These are phyloP conservation scores for Rubus parviflorus DNA, from an alignment of 306 rosid genomes.

Conservation along the genomic window DNA sequence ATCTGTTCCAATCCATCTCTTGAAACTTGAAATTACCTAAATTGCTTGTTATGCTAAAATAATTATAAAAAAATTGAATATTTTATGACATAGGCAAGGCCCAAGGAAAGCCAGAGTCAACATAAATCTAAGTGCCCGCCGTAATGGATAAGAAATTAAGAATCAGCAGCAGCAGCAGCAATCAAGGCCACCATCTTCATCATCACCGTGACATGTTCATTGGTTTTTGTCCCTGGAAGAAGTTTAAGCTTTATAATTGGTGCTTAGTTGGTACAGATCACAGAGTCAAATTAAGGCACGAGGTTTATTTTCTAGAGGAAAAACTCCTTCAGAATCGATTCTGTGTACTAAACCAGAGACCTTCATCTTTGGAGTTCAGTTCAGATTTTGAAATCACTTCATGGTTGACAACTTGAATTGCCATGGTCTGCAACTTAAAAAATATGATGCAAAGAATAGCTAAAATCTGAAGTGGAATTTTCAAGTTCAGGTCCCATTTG, in stretches of 20 bases:
- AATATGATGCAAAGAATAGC: no score
- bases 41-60: background rate
- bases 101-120: conserved; percentile 7
- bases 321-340: background rate
- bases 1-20: background rate
- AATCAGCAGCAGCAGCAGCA: background rate
- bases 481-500: no score
- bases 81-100: background rate
- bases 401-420: background rate
- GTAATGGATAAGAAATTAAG: background rate
- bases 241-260: background rate
- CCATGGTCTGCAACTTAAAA: no score
- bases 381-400: background rate
- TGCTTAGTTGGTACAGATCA: background rate
- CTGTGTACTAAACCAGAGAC: background rate
- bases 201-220: background rate
- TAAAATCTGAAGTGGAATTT: no score
- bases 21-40: background rate
- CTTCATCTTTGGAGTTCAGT: no score
- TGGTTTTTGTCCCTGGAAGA: background rate
- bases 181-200: background rate
- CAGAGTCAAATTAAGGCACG: background rate
- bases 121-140: background rate
- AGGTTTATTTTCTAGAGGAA: background rate
- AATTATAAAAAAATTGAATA: background rate